These are phyloP conservation scores for Cercospora nicotianae DNA, from an alignment of 2,329 filamentous ascomycete genomes.

Conservation along the genomic window DNA sequence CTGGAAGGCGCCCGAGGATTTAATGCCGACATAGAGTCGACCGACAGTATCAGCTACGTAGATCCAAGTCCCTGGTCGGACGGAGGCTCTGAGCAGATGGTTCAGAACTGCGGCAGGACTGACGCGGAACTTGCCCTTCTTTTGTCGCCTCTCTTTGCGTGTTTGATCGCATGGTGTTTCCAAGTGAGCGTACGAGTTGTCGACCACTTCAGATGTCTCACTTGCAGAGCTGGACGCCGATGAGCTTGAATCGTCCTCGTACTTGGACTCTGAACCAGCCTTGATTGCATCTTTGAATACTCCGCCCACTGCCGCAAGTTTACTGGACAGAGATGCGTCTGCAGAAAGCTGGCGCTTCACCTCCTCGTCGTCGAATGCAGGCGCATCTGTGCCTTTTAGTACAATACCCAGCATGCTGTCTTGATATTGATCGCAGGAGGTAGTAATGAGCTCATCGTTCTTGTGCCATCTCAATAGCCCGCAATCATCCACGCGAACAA, in stretches of 20 bases:
- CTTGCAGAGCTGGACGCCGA: slow-evolving; percentile 44
- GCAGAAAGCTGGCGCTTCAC: slow-evolving; percentile 16
- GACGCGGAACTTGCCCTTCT: slow-evolving; percentile 57
- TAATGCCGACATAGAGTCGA: slow-evolving; percentile 84
- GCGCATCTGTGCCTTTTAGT: slow-evolving; percentile 43
- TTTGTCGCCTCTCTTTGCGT: neutral
- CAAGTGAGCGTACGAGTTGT: slow-evolving; percentile 4
- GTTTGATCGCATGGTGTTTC: slow-evolving; percentile 50
- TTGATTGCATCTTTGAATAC: slow-evolving; percentile 17
- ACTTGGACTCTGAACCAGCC: slow-evolving; percentile 8
- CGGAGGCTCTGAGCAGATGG: slow-evolving; percentile 71
- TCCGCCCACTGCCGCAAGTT: slow-evolving; percentile 23
- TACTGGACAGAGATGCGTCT: slow-evolving; percentile 17
- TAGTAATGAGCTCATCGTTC: slow-evolving; percentile 75
- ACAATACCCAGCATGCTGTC: slow-evolving; percentile 70
- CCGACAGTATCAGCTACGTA: slow-evolving; percentile 85
- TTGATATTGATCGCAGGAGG: slow-evolving; percentile 67
- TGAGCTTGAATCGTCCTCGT: slow-evolving; percentile 7
- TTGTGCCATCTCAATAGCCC: slow-evolving; percentile 83
- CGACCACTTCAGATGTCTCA: slow-evolving; percentile 36
- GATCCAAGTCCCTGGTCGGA: slow-evolving; percentile 87
- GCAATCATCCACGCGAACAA: slow-evolving; percentile 71
- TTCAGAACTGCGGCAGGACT: slow-evolving; percentile 74
- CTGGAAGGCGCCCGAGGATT: slow-evolving; percentile 81
- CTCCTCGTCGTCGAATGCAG: slow-evolving; percentile 37